A percentile compares a stretch with the other conserved stretches of the same genome.
Evolutionary conservation across 1,139 yeast genomes (phyloP).

Genomic region (Debaryomyces subglobosus): DNA sequence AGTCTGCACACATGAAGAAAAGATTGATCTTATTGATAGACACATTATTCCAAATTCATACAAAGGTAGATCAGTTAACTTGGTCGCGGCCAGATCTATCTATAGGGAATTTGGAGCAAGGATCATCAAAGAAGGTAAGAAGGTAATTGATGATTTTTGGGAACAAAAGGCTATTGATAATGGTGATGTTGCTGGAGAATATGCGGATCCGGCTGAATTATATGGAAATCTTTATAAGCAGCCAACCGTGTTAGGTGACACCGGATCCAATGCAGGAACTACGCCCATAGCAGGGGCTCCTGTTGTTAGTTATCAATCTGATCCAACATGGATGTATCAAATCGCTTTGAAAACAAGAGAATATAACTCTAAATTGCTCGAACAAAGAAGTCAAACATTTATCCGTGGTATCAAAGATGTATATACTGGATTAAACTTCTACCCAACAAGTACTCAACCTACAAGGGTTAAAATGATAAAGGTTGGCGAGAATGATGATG

Average conservation of each 20-base stretch:
- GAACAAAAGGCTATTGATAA: slow-evolving; percentile 69
- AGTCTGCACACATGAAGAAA: slow-evolving; percentile 75
- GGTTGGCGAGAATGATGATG: slow-evolving; percentile 19
- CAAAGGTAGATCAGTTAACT: slow-evolving; percentile 85
- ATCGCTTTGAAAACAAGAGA: slow-evolving; percentile 77
- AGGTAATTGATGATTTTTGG: slow-evolving; percentile 88
- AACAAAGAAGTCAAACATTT: slow-evolving; percentile 59
- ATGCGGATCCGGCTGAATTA: slow-evolving; percentile 73
- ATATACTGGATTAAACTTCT: slow-evolving; percentile 77
- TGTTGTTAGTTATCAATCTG: slow-evolving; percentile 51
- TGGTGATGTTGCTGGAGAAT: slow-evolving; percentile 79
- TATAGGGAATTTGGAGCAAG: slow-evolving; percentile 92
- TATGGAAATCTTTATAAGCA: slow-evolving; percentile 23
- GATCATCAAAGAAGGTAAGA: slow-evolving; percentile 76
- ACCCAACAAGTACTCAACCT: slow-evolving; percentile 80
- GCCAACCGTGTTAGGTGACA: slow-evolving; percentile 21
- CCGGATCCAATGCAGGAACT: slow-evolving; percentile 24
- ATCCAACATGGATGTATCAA: slow-evolving; percentile 85
- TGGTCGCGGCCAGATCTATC: slow-evolving; percentile 88
- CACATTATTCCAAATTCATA: slow-evolving; percentile 88
- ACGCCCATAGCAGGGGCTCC: slow-evolving; percentile 46
- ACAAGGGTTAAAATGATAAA: slow-evolving; percentile 32
- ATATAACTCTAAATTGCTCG: slow-evolving; percentile 64
- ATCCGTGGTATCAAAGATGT: slow-evolving; percentile 72
- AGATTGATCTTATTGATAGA: slow-evolving; percentile 78